Percentiles rank a stretch among this genome's conserved stretches.
phyloP scores from a whole-genome alignment of 2,329 filamentous ascomycete species.

The Xylariaceae sp. region DNA sequence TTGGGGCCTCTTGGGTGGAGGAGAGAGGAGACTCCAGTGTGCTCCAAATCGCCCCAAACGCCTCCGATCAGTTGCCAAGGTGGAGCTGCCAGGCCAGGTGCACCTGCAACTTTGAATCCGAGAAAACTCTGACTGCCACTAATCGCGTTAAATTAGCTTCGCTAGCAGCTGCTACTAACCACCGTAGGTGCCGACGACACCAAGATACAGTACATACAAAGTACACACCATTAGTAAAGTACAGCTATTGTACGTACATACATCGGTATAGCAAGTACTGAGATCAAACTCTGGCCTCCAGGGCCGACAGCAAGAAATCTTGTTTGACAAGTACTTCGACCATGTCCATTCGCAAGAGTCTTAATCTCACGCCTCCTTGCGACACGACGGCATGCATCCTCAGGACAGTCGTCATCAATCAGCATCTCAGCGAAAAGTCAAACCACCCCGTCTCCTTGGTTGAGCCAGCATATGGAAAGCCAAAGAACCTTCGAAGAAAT shows the following conservation, averaged over 20 bases:
- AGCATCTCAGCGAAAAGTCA: no score
- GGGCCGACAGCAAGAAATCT: no score
- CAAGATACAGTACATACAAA: neutral
- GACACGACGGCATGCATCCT: no score
- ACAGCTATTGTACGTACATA: neutral
- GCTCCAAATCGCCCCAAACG: conserved; percentile 16
- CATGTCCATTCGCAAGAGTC: no score
- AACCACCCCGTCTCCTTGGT: neutral
- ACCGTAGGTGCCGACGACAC: neutral
- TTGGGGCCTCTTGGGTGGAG: conserved; percentile 29
- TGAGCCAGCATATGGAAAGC: neutral
- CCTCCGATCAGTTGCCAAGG: conserved; percentile 20
- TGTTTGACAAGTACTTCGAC: no score
- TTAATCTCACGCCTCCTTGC: no score
- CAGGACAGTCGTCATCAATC: no score
- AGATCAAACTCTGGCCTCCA: no score
- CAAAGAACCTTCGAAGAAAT: neutral
- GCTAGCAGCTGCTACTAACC: neutral
- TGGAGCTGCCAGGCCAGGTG: conserved; percentile 21
- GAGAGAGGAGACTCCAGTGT: conserved; percentile 16
- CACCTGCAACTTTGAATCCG: conserved; percentile 20
- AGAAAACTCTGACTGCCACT: conserved; percentile 25
- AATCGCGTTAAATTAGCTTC: neutral
- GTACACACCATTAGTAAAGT: no score
- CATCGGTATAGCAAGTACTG: neutral